Percentiles rank a stretch among this genome's conserved stretches.
These are phyloP conservation scores for Eutypa lata DNA, from an alignment of 2,329 filamentous ascomycete species.

Conservation along the genomic window DNA sequence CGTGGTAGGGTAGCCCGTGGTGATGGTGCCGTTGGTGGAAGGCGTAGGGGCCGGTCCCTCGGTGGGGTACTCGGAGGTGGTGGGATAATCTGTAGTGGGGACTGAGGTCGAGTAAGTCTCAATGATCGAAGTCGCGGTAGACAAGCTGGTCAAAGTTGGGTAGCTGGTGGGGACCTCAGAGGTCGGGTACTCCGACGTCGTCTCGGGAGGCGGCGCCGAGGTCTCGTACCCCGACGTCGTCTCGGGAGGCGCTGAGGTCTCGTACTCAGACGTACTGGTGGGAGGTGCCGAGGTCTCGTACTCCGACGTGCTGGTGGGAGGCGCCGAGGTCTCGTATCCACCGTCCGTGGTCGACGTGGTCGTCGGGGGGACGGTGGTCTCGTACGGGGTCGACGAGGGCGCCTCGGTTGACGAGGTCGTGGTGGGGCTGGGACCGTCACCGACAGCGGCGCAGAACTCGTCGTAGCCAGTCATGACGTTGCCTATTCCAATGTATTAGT, in stretches of 20 bases:
- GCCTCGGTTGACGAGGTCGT: conserved; percentile 5
- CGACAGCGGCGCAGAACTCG: conserved; percentile 22
- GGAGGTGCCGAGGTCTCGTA: no score
- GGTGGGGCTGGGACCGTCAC: neutral
- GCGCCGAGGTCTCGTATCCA: neutral
- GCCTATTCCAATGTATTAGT: conserved; percentile 11
- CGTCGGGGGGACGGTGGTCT: no score
- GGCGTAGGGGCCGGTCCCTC: neutral
- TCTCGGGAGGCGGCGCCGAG: neutral
- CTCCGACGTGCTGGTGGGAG: no score
- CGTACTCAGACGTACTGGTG: no score
- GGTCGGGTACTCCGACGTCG: no score
- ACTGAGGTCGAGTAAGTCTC: no score
- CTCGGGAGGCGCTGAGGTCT: neutral
- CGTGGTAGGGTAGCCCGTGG: conserved; percentile 9
- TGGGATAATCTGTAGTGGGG: neutral
- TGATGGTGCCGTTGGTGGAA: conserved; percentile 4
- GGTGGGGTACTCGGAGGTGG: neutral
- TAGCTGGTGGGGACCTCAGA: no score
- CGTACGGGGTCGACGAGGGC: neutral
- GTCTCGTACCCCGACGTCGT: no score
- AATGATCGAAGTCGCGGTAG: no score
- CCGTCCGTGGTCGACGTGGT: neutral
- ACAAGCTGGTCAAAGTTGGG: no score
- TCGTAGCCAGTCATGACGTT: conserved; percentile 24